phyloP scores from a whole-genome alignment of 495 filamentous ascomycete species.

The Daldinia concentrica region DNA sequence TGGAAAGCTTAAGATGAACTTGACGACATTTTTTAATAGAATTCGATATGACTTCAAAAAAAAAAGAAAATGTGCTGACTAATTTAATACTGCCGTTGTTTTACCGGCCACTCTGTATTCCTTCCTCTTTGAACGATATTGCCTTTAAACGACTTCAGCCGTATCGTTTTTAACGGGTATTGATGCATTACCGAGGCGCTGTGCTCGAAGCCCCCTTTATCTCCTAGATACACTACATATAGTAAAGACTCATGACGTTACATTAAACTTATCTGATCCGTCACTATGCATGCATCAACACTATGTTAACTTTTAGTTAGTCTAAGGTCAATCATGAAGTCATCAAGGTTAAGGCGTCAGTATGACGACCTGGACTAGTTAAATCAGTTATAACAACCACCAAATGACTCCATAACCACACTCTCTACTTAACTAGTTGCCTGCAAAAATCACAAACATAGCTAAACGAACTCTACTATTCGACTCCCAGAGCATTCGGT shows the following conservation, averaged over 20 bases:
- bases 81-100: constrained; percentile 4
- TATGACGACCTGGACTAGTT: not conserved
- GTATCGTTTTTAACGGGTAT: not conserved
- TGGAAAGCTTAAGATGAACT: constrained; percentile 16
- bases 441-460: not conserved
- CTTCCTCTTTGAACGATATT: not conserved
- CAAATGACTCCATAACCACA: not conserved
- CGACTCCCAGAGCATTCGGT: not conserved
- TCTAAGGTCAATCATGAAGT: not conserved
- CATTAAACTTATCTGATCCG: constrained; percentile 2
- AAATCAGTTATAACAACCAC: not conserved
- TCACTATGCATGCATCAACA: not conserved
- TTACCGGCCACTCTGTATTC: not conserved
- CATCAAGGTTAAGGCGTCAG: not conserved
- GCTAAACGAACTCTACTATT: not conserved
- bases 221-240: not conserved
- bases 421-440: not conserved
- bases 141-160: too few relatives aligned
- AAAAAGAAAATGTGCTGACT: constrained; percentile 11
- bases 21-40: constrained; percentile 7
- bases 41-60: not conserved
- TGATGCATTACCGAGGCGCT: not conserved
- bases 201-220: not conserved
- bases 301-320: not conserved
- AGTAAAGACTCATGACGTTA: not conserved